Conservation (phyloP, 805 yeast species). For the Zygoascus flipseniorum region DNA sequence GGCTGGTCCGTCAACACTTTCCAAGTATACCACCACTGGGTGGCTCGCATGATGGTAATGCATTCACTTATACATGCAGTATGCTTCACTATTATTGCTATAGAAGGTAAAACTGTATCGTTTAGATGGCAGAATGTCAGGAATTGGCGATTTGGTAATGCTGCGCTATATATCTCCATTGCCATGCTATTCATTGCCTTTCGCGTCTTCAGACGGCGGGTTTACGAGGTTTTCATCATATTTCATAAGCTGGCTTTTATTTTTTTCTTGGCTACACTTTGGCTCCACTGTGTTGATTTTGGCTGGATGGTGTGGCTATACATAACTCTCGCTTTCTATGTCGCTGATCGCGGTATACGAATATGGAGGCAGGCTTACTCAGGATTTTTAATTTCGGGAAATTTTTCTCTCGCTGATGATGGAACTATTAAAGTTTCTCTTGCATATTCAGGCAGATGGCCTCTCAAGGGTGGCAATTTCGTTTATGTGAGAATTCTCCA, state of each 20-base stretch:
- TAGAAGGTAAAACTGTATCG: slow-evolving; percentile 8
- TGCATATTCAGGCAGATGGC: slow-evolving; percentile 35
- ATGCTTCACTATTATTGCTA: slow-evolving; percentile 13
- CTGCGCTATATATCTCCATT: slow-evolving; percentile 35
- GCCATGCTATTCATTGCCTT: slow-evolving; percentile 39
- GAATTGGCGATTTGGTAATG: slow-evolving; percentile 35
- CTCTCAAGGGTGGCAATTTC: slow-evolving; percentile 44
- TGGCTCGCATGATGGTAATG: slow-evolving; percentile 19
- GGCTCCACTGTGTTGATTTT: slow-evolving; percentile 45
- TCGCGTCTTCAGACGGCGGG: slow-evolving; percentile 39
- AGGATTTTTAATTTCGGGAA: slow-evolving; percentile 5
- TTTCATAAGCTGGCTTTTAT: slow-evolving; percentile 33
- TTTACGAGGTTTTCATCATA: slow-evolving; percentile 50
- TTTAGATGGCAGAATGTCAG: slow-evolving; percentile 24
- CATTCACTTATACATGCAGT: slow-evolving; percentile 21
- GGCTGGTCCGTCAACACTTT: slow-evolving; percentile 58
- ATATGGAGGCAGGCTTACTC: slow-evolving; percentile 1
- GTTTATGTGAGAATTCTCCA: slow-evolving; percentile 41
- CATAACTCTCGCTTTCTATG: slow-evolving; percentile 20
- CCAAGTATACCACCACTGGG: slow-evolving; percentile 45
- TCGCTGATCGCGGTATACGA: slow-evolving; percentile 8
- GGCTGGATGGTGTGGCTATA: slow-evolving; percentile 47
- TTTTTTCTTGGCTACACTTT: slow-evolving; percentile 44
- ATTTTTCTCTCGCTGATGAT: slow-evolving; percentile 6
- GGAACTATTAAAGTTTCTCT: slow-evolving; percentile 17